Percentiles rank a stretch among this genome's conserved stretches.
Conservation (phyloP, 192 early-diverging fungal species). For the Rhizophagus clarus region DNA sequence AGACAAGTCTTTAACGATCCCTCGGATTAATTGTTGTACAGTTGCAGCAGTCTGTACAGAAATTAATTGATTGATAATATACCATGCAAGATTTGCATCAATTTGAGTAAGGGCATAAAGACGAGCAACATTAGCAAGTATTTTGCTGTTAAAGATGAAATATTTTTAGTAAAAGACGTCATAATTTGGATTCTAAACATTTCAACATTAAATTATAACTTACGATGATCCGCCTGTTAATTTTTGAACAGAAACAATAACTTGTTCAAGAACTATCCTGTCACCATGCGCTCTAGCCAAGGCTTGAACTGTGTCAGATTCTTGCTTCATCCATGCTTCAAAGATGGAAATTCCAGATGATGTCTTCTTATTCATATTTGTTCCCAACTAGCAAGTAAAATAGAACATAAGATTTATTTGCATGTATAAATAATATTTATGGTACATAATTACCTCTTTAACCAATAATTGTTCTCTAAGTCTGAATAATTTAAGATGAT, state of each 20-base stretch:
- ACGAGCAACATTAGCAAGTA: slow-evolving; percentile 47
- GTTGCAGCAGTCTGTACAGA: slow-evolving; percentile 48
- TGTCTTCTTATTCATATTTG: slow-evolving; percentile 57
- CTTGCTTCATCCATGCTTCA: slow-evolving; percentile 77
- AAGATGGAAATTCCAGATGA: slow-evolving; percentile 54
- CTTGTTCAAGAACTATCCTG: slow-evolving; percentile 62
- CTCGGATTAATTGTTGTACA: slow-evolving; percentile 46
- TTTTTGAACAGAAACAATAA: slow-evolving; percentile 41
- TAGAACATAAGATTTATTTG: not conserved
- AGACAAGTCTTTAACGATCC: slow-evolving; percentile 54
- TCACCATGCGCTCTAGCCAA: slow-evolving; percentile 69
- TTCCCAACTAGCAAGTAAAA: slow-evolving; percentile 38
- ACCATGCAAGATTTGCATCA: slow-evolving; percentile 59
- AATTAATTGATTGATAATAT: slow-evolving; percentile 52
- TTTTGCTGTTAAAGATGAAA: slow-evolving; percentile 23
- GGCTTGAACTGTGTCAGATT: slow-evolving; percentile 71
- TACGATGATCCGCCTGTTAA: slow-evolving; percentile 42
- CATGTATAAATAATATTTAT: not conserved
- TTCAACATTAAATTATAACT: not conserved
- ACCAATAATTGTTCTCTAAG: slow-evolving; percentile 49
- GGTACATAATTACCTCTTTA: slow-evolving; percentile 41
- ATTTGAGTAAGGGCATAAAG: slow-evolving; percentile 57
- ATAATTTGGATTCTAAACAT: not conserved
- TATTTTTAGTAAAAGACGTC: not conserved
- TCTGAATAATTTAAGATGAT: slow-evolving; percentile 51